Evolutionary conservation across 108 stramenopile genomes (phyloP), one percentile per base, ranked within the genome.

Genomic region (Nitzschia sp.): DNA sequence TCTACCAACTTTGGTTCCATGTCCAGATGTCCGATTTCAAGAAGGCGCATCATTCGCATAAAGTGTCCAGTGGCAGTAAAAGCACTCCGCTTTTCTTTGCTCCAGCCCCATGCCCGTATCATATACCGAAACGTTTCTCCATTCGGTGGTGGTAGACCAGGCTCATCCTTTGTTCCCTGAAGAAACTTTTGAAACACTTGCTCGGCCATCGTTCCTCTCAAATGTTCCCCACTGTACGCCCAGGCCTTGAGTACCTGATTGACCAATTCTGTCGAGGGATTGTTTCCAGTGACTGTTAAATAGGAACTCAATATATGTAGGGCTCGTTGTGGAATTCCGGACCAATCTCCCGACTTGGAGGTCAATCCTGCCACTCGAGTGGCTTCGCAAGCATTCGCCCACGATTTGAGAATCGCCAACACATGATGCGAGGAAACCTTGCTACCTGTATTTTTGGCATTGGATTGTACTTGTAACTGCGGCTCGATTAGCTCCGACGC

Each of bases 1-100:
- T 91, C 90, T n/a, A 86, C 80, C 71, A 91, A 62, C 11, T 83
- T 73, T 8, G 92, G 92, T 67, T 85, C 86, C 82, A 87, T 80
- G 45, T 81, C 83, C 35, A 58, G 56, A 29, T 63, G 30, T 23
- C 87, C 85, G 38, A 17, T 68, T 54, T 83, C 74, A 31, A 87
- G 72, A 5, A 71, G 45, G 26, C 71, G 47, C 80, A 81, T 75
- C 89, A 90, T 82, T 11, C 58, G 55, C 86, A 86, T 86, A 71
- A 87, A 89, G 44, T 88, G 64, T 32, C 90, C 88, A 9, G 81
- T 89, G 3, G 92, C 89, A 25, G 78, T 76, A 55, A 85, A 89
- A 0, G 92, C 89, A 9, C 78, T 76, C 22, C 75, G 62, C 28
- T 46, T 41, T 33, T 80, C 77, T 11, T 59, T 68, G 53, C 82